Conservation (phyloP, 768 basidiomycete species). For the Mrakia blollopis region DNA sequence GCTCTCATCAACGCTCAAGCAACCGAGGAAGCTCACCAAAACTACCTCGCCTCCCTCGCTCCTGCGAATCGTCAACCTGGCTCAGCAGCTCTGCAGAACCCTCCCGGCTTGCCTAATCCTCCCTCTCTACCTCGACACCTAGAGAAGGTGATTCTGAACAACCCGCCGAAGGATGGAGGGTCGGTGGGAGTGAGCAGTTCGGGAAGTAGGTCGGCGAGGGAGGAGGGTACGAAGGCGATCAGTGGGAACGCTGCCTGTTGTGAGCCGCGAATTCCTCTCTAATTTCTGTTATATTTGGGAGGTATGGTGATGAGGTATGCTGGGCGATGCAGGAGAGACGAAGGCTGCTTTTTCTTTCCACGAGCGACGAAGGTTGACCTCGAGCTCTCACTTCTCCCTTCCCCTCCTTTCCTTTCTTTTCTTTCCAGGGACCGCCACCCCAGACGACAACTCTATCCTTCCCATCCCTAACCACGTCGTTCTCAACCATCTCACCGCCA, state of each 20-base stretch:
- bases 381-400: too few species aligned
- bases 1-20: constrained; percentile 72
- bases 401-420: background rate
- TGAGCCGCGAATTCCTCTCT: background rate
- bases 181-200: constrained; percentile 16
- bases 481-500: constrained; percentile 88
- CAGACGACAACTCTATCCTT: constrained; percentile 81
- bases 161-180: constrained; percentile 35
- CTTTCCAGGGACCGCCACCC: constrained; percentile 37
- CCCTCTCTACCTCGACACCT: constrained; percentile 83
- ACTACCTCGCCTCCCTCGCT: constrained; percentile 19
- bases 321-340: background rate
- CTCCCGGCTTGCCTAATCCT: constrained; percentile 64
- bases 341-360: too few species aligned
- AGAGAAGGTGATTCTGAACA: constrained; percentile 88
- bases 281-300: background rate
- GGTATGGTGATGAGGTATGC: too few species aligned
- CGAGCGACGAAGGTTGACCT: background rate
- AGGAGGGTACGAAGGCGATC: constrained; percentile 8
- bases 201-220: constrained; percentile 3
- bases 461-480: constrained; percentile 92
- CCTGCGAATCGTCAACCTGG: constrained; percentile 32
- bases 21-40: constrained; percentile 60
- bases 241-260: constrained; percentile 24
- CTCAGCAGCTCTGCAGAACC: constrained; percentile 37